Evolutionary conservation across 2,329 filamentous ascomycete genomes (phyloP).

Genomic region (Calonectria leucothoes): DNA sequence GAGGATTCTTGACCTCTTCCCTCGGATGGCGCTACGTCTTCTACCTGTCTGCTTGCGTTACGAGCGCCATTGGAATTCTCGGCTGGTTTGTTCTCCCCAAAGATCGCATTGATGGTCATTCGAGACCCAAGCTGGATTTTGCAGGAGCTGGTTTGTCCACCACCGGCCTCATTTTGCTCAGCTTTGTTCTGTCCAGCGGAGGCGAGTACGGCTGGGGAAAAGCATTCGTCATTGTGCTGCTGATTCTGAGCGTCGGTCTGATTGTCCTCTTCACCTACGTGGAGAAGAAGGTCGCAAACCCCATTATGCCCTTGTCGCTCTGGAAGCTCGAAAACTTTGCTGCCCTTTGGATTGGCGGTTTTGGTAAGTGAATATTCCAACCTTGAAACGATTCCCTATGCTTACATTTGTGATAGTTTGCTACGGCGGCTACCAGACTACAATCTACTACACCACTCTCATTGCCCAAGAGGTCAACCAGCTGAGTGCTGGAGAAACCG

Average conservation of each 20-base stretch:
- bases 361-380: conserved; percentile 28
- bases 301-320: conserved; percentile 57
- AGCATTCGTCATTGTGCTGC: conserved; percentile 56
- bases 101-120: conserved; percentile 47
- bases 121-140: conserved; percentile 53
- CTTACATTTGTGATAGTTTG: not conserved
- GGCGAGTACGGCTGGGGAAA: conserved; percentile 58
- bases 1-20: conserved; percentile 18
- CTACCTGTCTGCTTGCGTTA: conserved; percentile 18
- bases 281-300: conserved; percentile 56
- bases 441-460: conserved; percentile 21
- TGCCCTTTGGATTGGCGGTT: conserved; percentile 56
- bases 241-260: conserved; percentile 51
- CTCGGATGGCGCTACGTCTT: conserved; percentile 26
- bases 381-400: not conserved
- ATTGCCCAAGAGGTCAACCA: conserved; percentile 24
- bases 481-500: conserved; percentile 20
- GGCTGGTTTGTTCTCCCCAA: conserved; percentile 51
- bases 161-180: conserved; percentile 54
- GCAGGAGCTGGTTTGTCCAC: conserved; percentile 55
- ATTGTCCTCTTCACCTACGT: conserved; percentile 52
- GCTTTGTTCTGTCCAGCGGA: conserved; percentile 57
- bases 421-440: conserved; percentile 19
- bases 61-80: conserved; percentile 25
- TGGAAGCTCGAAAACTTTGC: conserved; percentile 60